Evolutionary conservation across 2,329 filamentous ascomycete species (phyloP).

Genomic region (Tolypocladium tundrense): DNA sequence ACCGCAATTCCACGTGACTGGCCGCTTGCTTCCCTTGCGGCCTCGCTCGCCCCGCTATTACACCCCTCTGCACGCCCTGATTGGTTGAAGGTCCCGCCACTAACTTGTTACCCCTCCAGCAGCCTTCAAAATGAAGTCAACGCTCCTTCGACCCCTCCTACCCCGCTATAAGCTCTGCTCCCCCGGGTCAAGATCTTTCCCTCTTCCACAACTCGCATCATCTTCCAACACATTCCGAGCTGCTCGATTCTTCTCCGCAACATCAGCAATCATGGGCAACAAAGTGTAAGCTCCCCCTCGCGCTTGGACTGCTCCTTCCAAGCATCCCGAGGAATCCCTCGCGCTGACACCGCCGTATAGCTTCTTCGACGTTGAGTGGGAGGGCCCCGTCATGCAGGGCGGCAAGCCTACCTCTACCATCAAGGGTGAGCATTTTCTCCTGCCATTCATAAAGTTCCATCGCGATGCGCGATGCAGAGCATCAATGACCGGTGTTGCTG

Average conservation of each 20-base stretch:
- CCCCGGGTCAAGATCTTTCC: constrained; percentile 27
- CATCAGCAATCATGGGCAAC: constrained; percentile 61
- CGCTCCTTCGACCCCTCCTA: constrained; percentile 35
- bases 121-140: constrained; percentile 32
- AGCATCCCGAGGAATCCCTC: neutral
- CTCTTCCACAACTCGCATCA: constrained; percentile 29
- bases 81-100: constrained; percentile 18
- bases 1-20: constrained; percentile 18
- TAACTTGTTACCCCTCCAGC: constrained; percentile 32
- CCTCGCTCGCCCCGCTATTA: constrained; percentile 8
- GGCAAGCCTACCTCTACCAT: constrained; percentile 41
- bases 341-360: constrained; percentile 19
- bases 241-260: constrained; percentile 35
- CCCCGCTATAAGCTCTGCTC: constrained; percentile 33
- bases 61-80: constrained; percentile 7
- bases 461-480: neutral
- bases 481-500: neutral
- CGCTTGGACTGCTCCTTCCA: constrained; percentile 5
- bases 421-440: constrained; percentile 42
- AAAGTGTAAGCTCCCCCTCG: constrained; percentile 54
- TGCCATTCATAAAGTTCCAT: neutral
- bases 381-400: constrained; percentile 59
- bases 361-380: constrained; percentile 66
- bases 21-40: neutral
- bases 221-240: constrained; percentile 27